A percentile compares a stretch with the other conserved stretches of the same genome.
Evolutionary conservation across 148 eudicot species (phyloP).

Genomic region (Camellia granthamiana): DNA sequence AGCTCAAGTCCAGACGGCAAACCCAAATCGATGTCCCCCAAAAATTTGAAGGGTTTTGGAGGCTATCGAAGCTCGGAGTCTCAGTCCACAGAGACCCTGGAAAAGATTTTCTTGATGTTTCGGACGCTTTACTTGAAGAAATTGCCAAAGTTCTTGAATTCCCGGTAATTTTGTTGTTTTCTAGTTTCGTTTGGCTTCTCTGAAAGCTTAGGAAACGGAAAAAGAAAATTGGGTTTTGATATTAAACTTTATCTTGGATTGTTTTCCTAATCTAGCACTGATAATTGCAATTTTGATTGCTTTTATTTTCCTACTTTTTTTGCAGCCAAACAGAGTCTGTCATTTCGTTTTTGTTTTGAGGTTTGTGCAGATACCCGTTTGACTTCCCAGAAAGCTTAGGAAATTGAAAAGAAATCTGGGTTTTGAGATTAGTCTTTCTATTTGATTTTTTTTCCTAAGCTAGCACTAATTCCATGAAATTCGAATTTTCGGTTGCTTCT

Average conservation of each 20-base stretch:
- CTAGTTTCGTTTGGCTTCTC: neutral
- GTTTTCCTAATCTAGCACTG: no score
- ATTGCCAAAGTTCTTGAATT: slow-evolving; percentile 91
- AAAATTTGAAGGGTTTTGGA: slow-evolving; percentile 75
- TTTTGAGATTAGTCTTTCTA: no score
- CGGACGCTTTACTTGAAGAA: slow-evolving; percentile 60
- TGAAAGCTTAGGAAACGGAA: neutral
- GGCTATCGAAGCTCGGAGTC: slow-evolving; percentile 65
- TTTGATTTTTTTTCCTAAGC: no score
- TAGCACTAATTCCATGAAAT: no score
- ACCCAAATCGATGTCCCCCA: slow-evolving; percentile 34
- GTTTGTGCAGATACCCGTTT: no score
- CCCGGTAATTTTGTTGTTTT: slow-evolving; percentile 49
- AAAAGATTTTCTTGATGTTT: slow-evolving; percentile 77
- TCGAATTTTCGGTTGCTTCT: no score
- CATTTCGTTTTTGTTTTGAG: neutral
- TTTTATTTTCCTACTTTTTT: neutral
- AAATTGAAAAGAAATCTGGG: no score
- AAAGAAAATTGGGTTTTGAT: neutral
- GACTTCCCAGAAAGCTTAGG: no score
- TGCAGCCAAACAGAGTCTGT: neutral
- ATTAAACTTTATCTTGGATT: neutral
- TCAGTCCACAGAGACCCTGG: slow-evolving; percentile 73
- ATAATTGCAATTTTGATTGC: neutral
- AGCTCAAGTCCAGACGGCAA: slow-evolving; percentile 38